Percentiles rank a stretch among this genome's conserved stretches.
Conservation (phyloP, 2,329 filamentous ascomycete genomes). For the Cordyceps cicadae region DNA sequence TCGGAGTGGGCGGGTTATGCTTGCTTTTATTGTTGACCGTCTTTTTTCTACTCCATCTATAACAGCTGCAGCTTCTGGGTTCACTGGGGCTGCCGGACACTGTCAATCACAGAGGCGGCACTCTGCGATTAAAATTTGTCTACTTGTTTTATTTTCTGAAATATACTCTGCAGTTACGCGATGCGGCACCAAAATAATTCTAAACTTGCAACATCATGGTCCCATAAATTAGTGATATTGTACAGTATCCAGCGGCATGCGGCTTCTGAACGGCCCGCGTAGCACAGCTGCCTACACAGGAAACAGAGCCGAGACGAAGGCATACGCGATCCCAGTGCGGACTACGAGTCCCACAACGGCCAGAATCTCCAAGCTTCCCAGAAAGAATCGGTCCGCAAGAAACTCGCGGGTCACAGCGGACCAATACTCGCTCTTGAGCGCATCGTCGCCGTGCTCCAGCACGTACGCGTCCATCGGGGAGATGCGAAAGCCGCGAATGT, state of each 20-base stretch:
- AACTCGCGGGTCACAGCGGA: constrained; percentile 33
- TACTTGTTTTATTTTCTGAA: not conserved
- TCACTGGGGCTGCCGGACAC: not conserved
- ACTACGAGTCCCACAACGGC: not conserved
- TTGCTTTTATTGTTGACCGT: not conserved
- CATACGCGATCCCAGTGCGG: not conserved
- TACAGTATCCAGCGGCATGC: not conserved
- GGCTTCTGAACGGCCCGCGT: not conserved
- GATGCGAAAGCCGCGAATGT: constrained; percentile 40
- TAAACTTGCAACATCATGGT: not conserved
- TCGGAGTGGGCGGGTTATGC: not conserved
- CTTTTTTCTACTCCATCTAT: not conserved
- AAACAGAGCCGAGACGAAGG: not conserved
- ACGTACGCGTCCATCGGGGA: constrained; percentile 45
- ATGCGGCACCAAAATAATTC: not conserved
- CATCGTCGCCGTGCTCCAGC: constrained; percentile 22
- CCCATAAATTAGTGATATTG: not conserved
- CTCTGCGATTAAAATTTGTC: not conserved
- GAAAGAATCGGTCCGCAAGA: constrained; percentile 33
- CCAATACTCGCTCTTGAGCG: constrained; percentile 27
- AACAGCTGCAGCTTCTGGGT: not conserved
- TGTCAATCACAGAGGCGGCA: not conserved
- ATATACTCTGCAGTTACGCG: not conserved
- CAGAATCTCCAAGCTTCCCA: constrained; percentile 29
- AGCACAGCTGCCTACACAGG: not conserved